Evolutionary conservation across 2,329 filamentous ascomycete species (phyloP), one percentile per base, ranked within the genome.

Genomic region (Aspergillus fructus): DNA sequence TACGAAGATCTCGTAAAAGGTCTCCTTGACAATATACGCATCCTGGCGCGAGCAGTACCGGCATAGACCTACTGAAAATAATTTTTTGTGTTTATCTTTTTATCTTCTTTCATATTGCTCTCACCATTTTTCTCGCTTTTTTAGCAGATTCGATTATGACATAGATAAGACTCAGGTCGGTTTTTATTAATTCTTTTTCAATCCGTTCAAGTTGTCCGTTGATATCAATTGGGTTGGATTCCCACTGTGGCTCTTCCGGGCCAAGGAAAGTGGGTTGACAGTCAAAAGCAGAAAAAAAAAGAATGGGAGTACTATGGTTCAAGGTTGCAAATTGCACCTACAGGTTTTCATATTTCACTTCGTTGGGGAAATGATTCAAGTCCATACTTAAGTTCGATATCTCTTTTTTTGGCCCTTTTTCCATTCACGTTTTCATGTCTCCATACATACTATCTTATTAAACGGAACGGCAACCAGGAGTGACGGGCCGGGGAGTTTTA

Each of bases 21-120:
- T 2, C 79, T 81, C 59, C 71, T 81, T 63, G 78, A 81, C 68
- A 81, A 81, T 61, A 72, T 80, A 23, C 71, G 78, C 53, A 66
- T 79, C 17, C 64, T 81, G 56, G 77, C 76, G 50, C 72, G 76
- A 54, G 69, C 73, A 24, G 73, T 77, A 12, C 75, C 74, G 17
- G 64, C 65, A 49, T 74, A 56, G 53, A 15, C 33, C 33, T 37
- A 11, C 33, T 13, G 12, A 15, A 15, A 37, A 15, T 53, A 62
- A 15, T 4, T 40, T 15, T n/a, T 48, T 17, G 15, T 33, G 21
- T 15, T 30, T 34, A 17, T 34, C 12, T 9, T 33, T 21, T 19
- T 49, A 21, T 54, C 30, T 41, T 23, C 11, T 24, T 50, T 45
- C 17, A 24, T 21, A 21, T 21, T 19, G 12, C 39, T 47, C 40